These are phyloP conservation scores for Sphagnum tenellum DNA, from an alignment of 225 moss, liverwort and hornwort species.

Conservation along the genomic window DNA sequence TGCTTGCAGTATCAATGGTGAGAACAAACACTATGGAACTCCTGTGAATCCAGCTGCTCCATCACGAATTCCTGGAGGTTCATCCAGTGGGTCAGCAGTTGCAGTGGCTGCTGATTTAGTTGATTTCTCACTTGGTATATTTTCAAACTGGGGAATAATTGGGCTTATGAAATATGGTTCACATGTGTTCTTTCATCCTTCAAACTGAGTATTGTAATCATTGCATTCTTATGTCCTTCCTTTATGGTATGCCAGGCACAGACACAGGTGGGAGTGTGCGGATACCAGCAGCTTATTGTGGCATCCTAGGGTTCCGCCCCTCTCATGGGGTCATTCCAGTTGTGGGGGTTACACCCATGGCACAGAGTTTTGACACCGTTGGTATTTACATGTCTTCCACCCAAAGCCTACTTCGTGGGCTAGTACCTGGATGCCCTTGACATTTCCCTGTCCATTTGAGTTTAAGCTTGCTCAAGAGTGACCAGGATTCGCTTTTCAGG, in stretches of 20 bases:
- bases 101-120: slow-evolving; percentile 84
- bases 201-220: too few species aligned
- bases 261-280: slow-evolving; percentile 90
- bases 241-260: slow-evolving; percentile 42
- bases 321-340: slow-evolving; percentile 77
- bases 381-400: slow-evolving; percentile 35
- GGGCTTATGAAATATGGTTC: too few species aligned
- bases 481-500: too few species aligned
- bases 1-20: slow-evolving; percentile 67
- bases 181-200: too few species aligned
- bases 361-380: slow-evolving; percentile 94
- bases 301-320: slow-evolving; percentile 90
- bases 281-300: slow-evolving; percentile 85
- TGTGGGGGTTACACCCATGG: slow-evolving; percentile 68
- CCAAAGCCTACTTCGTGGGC: too few species aligned
- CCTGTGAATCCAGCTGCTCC: slow-evolving; percentile 91
- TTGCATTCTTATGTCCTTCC: too few species aligned
- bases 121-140: slow-evolving; percentile 70
- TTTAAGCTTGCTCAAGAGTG: too few species aligned
- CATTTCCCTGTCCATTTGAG: too few species aligned
- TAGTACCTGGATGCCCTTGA: too few species aligned
- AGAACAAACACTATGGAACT: slow-evolving; percentile 85
- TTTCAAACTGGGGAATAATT: slow-evolving; percentile 2
- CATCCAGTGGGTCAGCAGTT: slow-evolving; percentile 94
- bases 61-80: slow-evolving; percentile 77